A percentile compares a stretch with the other conserved stretches of the same genome.
Conservation (phyloP, 2,329 filamentous ascomycete species). For the Penicillium crustosum region DNA sequence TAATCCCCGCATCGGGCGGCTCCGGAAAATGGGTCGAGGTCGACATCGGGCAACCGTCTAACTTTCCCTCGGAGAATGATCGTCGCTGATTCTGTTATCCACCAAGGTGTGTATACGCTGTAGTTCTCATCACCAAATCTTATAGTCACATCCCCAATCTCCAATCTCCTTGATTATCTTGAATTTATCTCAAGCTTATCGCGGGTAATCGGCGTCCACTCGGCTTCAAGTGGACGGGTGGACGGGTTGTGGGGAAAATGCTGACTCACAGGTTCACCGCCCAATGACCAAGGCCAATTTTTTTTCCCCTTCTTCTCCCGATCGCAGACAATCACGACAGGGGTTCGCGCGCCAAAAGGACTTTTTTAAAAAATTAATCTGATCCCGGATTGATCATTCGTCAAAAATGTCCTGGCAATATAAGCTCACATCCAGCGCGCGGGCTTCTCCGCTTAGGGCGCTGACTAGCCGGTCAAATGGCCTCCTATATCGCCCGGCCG, state of each 20-base stretch:
- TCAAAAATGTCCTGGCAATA: slow-evolving; percentile 33
- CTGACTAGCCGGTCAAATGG: slow-evolving; percentile 32
- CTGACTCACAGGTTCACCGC: slow-evolving; percentile 28
- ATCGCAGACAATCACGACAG: slow-evolving; percentile 6
- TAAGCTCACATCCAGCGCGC: slow-evolving; percentile 31
- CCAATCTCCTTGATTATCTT: neutral
- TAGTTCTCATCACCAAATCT: neutral
- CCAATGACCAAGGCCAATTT: slow-evolving; percentile 12
- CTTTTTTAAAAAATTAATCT: slow-evolving; percentile 4
- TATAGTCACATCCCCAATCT: neutral
- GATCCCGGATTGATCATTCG: neutral
- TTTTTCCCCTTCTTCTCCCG: slow-evolving; percentile 13
- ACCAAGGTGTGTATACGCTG: neutral
- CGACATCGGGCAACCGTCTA: neutral
- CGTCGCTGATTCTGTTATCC: neutral
- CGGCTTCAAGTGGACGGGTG: too few species aligned
- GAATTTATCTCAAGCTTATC: slow-evolving; percentile 2
- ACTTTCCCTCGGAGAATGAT: slow-evolving; percentile 6
- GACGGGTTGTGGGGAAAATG: slow-evolving; percentile 15
- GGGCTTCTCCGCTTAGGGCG: slow-evolving; percentile 33
- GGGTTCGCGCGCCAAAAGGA: slow-evolving; percentile 4
- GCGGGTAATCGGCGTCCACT: neutral
- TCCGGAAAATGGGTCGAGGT: slow-evolving; percentile 4
- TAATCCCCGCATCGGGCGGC: slow-evolving; percentile 6
- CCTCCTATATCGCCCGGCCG: slow-evolving; percentile 27